Evolutionary conservation across 805 yeast species (phyloP), one percentile per base, ranked within the genome.

Genomic region (Lipomyces lipofer): DNA sequence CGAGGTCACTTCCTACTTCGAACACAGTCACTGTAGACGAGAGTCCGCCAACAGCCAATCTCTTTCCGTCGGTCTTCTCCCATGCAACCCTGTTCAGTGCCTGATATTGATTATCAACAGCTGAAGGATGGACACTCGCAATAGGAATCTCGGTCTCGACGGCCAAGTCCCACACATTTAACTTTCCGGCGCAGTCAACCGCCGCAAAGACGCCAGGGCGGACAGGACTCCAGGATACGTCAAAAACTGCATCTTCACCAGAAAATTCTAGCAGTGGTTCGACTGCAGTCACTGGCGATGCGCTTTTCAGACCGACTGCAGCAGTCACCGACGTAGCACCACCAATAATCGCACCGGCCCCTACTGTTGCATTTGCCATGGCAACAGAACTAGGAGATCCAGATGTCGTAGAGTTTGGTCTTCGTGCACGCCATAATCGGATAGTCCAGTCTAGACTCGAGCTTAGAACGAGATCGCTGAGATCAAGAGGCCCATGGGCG

Each of bases 121-220:
- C 27, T 5, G 58, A 13, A 1, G 68, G 66, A 17, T 43, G 44
- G 27, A 52, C 53, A 9, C 65, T 48, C 1, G 63, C 59, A 12
- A 66, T 39, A 1, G 74, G 69, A 12, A 58, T 59, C 15, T 69
- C 71, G 15, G 63, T 51, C 38, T 66, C 71, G 22, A 59, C 58
- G 5, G 58, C 29, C 6, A 76, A 53, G 56, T 76, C 71, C 77
- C 77, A 75, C 29, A 75, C 52, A 48, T 71, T 71, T 30, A 73
- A 47, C 27, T 51, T 45, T 1, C 76, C 75, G 2, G 63, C 49
- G 2, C 69, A 66, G 28, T 67, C 73, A 8, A 69, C 73, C 9
- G 65, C 36, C 8, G 71, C 77, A 58, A 73, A 74, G 15, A 71
- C 63, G 1, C 65, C 54, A 2, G 71, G 64, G 12, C 59, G 57